These are phyloP conservation scores for Solanum dulcamara DNA, from an alignment of 257 asterid species.

Conservation along the genomic window DNA sequence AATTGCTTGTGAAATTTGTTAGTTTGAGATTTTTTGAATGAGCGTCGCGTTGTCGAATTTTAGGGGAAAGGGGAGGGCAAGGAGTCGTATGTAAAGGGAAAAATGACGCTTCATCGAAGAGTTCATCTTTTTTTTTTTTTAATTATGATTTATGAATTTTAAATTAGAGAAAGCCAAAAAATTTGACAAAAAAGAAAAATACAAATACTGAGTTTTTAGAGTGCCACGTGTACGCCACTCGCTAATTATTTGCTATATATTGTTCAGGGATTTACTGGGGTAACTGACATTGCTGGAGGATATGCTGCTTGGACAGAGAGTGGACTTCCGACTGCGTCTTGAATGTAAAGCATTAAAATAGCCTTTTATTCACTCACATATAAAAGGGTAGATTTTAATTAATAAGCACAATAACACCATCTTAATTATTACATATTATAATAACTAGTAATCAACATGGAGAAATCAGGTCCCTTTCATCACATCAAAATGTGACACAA, in stretches of 20 bases:
- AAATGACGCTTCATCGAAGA: too few relatives aligned
- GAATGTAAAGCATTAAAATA: not conserved
- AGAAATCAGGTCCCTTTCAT: not conserved
- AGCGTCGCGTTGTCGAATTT: too few relatives aligned
- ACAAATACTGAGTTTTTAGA: too few relatives aligned
- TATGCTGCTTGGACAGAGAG: slow-evolving; percentile 59
- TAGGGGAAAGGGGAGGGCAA: too few relatives aligned
- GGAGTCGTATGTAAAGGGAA: too few relatives aligned
- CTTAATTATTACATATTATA: not conserved
- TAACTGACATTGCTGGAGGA: slow-evolving; percentile 81
- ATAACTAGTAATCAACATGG: not conserved
- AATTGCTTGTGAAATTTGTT: too few relatives aligned
- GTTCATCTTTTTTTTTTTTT: too few relatives aligned
- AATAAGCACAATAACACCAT: not conserved
- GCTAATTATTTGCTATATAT: not conserved
- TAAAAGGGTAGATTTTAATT: not conserved
- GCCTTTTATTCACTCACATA: not conserved
- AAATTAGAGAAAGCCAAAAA: too few relatives aligned
- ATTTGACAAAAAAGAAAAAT: too few relatives aligned
- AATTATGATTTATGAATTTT: too few relatives aligned
- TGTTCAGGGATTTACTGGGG: slow-evolving; percentile 59
- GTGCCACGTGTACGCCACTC: not conserved
- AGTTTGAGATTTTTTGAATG: too few relatives aligned
- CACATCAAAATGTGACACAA: not conserved
- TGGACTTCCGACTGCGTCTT: slow-evolving; percentile 48